Evolutionary conservation across 2,329 filamentous ascomycete species (phyloP).

Genomic region (Thielaviopsis populi): DNA sequence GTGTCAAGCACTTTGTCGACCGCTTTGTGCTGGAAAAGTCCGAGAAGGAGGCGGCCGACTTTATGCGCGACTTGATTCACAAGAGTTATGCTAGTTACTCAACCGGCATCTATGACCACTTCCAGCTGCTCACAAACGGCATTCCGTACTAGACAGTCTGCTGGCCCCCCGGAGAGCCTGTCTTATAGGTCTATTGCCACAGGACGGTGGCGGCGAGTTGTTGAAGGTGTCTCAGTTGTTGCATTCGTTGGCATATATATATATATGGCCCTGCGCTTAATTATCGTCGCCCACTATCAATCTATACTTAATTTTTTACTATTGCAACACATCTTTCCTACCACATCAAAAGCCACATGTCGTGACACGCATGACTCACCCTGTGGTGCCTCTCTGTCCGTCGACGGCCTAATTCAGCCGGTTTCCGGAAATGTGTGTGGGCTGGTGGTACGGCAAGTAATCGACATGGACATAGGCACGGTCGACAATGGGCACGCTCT

Average conservation of each 20-base stretch:
- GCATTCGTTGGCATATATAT: constrained; percentile 3
- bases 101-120: constrained; percentile 93
- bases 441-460: constrained; percentile 46
- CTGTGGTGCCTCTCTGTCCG: background rate
- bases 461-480: constrained; percentile 55
- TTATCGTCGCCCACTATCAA: background rate
- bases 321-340: background rate
- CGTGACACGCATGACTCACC: background rate
- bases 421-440: constrained; percentile 36
- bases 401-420: constrained; percentile 8
- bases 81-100: constrained; percentile 84
- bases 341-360: background rate
- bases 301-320: background rate
- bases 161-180: no score
- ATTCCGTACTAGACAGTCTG: constrained; percentile 81
- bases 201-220: no score
- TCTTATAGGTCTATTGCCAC: no score
- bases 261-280: constrained; percentile 4
- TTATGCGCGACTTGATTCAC: constrained; percentile 76
- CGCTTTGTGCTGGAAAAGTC: constrained; percentile 83
- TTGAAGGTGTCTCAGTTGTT: background rate
- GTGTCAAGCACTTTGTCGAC: constrained; percentile 79
- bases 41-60: constrained; percentile 86
- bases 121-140: constrained; percentile 91
- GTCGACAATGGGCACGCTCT: constrained; percentile 67